These are phyloP conservation scores for Gossypium mustelinum DNA, from an alignment of 345 rosid genomes.

Conservation along the genomic window DNA sequence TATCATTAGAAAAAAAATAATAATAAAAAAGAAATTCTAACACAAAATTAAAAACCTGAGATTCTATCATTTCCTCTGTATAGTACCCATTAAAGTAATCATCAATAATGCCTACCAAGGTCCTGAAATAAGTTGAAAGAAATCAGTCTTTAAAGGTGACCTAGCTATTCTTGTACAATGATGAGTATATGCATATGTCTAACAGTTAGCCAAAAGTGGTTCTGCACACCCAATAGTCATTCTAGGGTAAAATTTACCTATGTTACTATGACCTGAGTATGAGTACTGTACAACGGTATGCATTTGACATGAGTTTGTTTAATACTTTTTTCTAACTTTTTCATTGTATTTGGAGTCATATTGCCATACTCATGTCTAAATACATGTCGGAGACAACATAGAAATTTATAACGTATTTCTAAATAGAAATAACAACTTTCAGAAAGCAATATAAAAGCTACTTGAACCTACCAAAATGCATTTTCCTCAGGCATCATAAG, in stretches of 20 bases:
- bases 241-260: background rate
- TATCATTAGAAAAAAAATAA: background rate
- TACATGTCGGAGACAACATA: background rate
- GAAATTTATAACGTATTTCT: background rate
- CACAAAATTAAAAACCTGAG: slow-evolving; percentile 60
- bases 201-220: background rate
- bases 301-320: background rate
- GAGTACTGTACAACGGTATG: background rate
- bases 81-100: slow-evolving; percentile 91
- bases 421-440: background rate
- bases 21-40: too few species aligned
- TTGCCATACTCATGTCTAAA: background rate
- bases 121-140: slow-evolving; percentile 47
- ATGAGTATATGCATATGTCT: too few species aligned
- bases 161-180: too few species aligned
- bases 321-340: too few species aligned
- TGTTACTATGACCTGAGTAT: background rate
- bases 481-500: slow-evolving; percentile 98
- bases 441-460: slow-evolving; percentile 9
- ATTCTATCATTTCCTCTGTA: slow-evolving; percentile 91
- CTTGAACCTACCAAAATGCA: slow-evolving; percentile 87
- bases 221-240: background rate
- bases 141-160: slow-evolving; percentile 12
- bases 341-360: background rate
- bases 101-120: slow-evolving; percentile 85